Conservation (phyloP, 306 rosid genomes). For the Argentina anserina region DNA sequence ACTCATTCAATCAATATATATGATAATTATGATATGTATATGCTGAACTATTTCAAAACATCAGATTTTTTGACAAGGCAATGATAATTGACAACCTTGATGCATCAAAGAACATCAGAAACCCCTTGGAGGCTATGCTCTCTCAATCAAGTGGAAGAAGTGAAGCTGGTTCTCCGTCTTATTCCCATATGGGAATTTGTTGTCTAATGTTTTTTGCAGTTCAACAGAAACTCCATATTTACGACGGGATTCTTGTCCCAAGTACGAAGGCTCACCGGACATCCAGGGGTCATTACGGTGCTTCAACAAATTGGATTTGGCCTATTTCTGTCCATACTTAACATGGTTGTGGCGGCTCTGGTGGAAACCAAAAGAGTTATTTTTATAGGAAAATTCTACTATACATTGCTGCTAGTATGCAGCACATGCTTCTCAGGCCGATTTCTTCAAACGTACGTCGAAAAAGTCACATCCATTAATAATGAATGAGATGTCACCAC, state of each 20-base stretch:
- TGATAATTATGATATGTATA: background rate
- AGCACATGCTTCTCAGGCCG: too few relatives aligned
- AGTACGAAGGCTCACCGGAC: slow-evolving; percentile 38
- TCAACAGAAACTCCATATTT: slow-evolving; percentile 57
- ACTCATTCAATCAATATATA: background rate
- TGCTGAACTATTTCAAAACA: background rate
- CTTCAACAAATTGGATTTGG: slow-evolving; percentile 69
- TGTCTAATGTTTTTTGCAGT: slow-evolving; percentile 56
- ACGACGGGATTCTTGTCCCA: slow-evolving; percentile 52
- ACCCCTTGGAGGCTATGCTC: slow-evolving; percentile 86
- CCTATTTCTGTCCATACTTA: slow-evolving; percentile 45
- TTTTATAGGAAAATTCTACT: slow-evolving; percentile 33
- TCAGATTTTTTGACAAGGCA: slow-evolving; percentile 67
- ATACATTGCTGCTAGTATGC: too few relatives aligned
- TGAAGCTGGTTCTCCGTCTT: slow-evolving; percentile 54
- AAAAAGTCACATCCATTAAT: too few relatives aligned
- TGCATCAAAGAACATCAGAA: slow-evolving; percentile 33
- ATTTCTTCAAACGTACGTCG: too few relatives aligned
- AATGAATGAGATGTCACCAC: too few relatives aligned
- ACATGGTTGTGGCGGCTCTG: slow-evolving; percentile 51
- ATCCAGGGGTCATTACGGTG: slow-evolving; percentile 54
- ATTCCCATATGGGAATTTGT: slow-evolving; percentile 70
- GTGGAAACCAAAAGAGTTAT: slow-evolving; percentile 54
- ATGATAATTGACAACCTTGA: slow-evolving; percentile 50
- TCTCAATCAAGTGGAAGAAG: slow-evolving; percentile 70